Evolutionary conservation across 192 early-diverging fungal genomes (phyloP), one percentile per base, ranked within the genome.

Genomic region (Rhizophagus sp.): DNA sequence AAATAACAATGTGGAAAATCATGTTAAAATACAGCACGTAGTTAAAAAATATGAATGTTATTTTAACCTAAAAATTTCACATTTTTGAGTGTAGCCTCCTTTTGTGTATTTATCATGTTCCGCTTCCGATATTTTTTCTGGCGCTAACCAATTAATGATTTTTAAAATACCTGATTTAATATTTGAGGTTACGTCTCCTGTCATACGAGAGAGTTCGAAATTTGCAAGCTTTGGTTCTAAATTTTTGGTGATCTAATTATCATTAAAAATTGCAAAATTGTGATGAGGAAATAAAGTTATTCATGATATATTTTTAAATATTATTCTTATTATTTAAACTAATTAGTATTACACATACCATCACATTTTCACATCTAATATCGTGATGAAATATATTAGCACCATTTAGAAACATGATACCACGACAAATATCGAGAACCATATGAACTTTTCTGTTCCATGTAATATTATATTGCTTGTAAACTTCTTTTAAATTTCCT

Each of bases 21-120:
- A 66, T 5, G 36, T 36, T 36, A 36, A 36, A 36, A 36, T 36
- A 3, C 3, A 36, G 5, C 3, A 3, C 36, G 36, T 36, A 36
- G 36, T 36, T 36, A 36, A 36, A 36, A 36, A 36, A 5, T 36
- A 36, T 36, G 12, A 27, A 30, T 27, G 36, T 66, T 7, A 11
- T 66, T 4, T 8, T 66, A 27, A 66, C 25, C 64, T 66, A 13
- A 66, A 73, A 52, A 73, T 73, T 73, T 73, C 71, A 73, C 71
- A 73, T 73, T 73, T 41, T 25, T 49, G 17, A 47, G 34, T 73
- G 47, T 73, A 73, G n/a, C 9, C 39, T 11, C 7, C 41, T 73
- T 27, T 27, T 27, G n/a, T 5, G 12, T 13, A 66, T 66, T 66
- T 66, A 12, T 66, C 64, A 24, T n/a, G 5, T 33, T n/a, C 64